Evolutionary conservation across 2,329 filamentous ascomycete species (phyloP).

Genomic region (Daldinia sp.): DNA sequence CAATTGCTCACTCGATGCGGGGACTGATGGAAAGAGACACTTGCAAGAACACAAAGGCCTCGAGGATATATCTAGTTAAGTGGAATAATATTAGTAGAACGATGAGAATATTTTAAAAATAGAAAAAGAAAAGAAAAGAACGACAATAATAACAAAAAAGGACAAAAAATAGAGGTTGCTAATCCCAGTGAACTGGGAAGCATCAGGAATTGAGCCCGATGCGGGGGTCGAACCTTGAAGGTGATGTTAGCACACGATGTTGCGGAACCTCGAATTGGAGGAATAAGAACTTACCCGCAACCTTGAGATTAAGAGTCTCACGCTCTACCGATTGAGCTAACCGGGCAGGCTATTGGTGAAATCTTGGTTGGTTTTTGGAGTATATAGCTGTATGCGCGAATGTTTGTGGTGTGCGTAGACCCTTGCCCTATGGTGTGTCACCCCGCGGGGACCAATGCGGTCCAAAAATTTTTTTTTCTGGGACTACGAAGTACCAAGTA

Average conservation of each 20-base stretch:
- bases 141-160: conserved; percentile 12
- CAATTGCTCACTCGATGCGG: neutral
- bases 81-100: neutral
- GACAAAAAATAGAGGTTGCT: conserved; percentile 23
- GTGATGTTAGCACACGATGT: neutral
- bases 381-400: conserved; percentile 4
- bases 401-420: neutral
- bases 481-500: too few species aligned
- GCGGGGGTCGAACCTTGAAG: conserved; percentile 56
- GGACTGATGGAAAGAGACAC: neutral
- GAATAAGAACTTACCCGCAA: conserved; percentile 37
- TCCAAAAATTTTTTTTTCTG: too few species aligned
- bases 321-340: conserved; percentile 77
- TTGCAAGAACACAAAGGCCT: neutral
- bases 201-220: conserved; percentile 56
- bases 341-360: conserved; percentile 50
- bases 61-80: neutral
- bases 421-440: too few species aligned
- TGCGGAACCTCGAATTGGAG: neutral
- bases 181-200: conserved; percentile 30
- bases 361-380: neutral
- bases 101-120: neutral
- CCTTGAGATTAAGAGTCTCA: conserved; percentile 69
- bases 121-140: neutral
- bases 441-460: too few species aligned